phyloP scores from a whole-genome alignment of 1,284 basidiomycete genomes.

The Cystobasidium pallidum region DNA sequence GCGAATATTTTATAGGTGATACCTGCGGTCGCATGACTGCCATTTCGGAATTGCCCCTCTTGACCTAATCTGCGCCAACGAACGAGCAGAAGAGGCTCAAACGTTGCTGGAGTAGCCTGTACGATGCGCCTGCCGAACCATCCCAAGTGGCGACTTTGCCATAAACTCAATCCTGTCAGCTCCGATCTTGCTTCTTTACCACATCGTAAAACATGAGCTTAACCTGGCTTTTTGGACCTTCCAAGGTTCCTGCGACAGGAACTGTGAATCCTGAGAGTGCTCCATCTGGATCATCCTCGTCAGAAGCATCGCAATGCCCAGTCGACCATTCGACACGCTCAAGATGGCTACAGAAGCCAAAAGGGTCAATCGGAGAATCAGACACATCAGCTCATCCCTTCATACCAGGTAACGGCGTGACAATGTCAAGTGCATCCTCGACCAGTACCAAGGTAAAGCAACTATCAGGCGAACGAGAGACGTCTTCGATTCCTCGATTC shows the following conservation, averaged over 20 bases:
- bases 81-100: no score
- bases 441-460: not conserved
- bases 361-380: not conserved
- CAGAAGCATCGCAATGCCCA: slow-evolving; percentile 31
- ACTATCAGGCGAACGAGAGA: slow-evolving; percentile 38
- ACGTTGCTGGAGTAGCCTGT: no score
- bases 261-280: not conserved
- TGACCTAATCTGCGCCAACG: no score
- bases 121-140: no score
- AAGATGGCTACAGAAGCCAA: slow-evolving; percentile 35
- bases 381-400: slow-evolving; percentile 11
- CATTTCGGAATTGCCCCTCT: no score
- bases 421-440: not conserved
- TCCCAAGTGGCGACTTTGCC: no score
- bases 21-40: no score
- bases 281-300: not conserved
- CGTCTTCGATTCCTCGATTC: slow-evolving; percentile 37
- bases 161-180: no score
- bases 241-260: not conserved
- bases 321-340: slow-evolving; percentile 41
- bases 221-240: slow-evolving; percentile 40
- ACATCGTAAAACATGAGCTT: slow-evolving; percentile 26
- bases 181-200: no score
- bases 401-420: slow-evolving; percentile 14
- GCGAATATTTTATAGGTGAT: not conserved